Evolutionary conservation across 352 stramenopile species (phyloP), one percentile per base, ranked within the genome.

Genomic region (Phytophthora hybrid): DNA sequence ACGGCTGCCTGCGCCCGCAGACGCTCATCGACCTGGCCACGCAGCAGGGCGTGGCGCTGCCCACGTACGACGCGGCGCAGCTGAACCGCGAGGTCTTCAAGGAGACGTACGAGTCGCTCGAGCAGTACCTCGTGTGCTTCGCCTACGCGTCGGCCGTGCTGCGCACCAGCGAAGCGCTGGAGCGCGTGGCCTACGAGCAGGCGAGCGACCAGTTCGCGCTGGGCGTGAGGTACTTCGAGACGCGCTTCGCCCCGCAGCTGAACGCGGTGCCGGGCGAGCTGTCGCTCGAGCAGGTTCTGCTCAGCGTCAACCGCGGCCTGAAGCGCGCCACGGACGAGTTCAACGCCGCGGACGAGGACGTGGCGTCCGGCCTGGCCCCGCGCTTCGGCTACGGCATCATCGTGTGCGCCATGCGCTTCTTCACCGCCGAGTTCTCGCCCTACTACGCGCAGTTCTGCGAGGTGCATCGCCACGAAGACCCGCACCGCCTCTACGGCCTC

Each of bases 341-440:
- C 54, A 95, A 95, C 61, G 83, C 76, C 2, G 71, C 68, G 14
- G 83, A 93, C 61, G 53, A 58, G 2, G 78, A 93, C 47, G 83
- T 90, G 21, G 61, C 69, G 16, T 83, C 64, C 31, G 87, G 81
- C 13, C 63, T 84, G 18, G 90, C 88, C 10, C 92, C 90, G 4
- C 71, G 34, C 3, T 96, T 92, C 77, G 83, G 80, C 21, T 97
- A 95, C 52, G 88, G 92, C 59, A 95, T 97, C 61, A 97, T 97
- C 59, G 88, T 93, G 31, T 97, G 92, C 60, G 92, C 89, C 10
- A 97, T 97, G 92, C 81, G 92, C 47, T 94, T 93, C 77, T 97
- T 97, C 76, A 89, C 89, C 7, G 65, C 77, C n/a, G 79, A 76
- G 4, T 94, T 95, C 63, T 85, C 84, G 39, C 89, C 89, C 21